These are phyloP conservation scores for Leersia perrieri DNA, from an alignment of 176 grass and related monocot genomes.

Conservation along the genomic window DNA sequence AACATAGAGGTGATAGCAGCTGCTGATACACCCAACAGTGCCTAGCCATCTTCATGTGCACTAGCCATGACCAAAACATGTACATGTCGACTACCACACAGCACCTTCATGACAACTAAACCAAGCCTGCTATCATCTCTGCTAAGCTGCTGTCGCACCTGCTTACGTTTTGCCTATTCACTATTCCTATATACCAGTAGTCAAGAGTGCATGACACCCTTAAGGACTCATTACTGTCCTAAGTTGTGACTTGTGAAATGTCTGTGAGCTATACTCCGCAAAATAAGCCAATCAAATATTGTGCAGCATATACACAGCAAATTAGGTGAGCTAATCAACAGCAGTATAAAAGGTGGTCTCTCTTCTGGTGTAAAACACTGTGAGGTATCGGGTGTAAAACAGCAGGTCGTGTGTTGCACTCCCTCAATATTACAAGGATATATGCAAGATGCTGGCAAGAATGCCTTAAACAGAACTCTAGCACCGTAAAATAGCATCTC, in stretches of 20 bases:
- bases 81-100: neutral
- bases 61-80: neutral
- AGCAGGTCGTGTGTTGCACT: neutral
- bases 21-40: neutral
- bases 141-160: neutral
- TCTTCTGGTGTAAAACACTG: neutral
- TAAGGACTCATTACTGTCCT: neutral
- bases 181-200: neutral
- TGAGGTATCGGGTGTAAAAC: neutral
- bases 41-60: neutral
- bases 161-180: neutral
- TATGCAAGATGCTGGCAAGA: neutral
- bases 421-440: neutral
- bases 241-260: neutral
- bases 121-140: neutral
- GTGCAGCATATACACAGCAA: neutral
- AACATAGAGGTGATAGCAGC: neutral
- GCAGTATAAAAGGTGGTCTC: neutral
- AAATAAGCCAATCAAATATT: neutral
- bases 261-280: neutral
- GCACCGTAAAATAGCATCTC: neutral
- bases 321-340: slow-evolving; percentile 6
- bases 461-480: neutral
- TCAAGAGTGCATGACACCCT: neutral
- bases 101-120: neutral